Percentiles rank a stretch among this genome's conserved stretches.
These are phyloP conservation scores for Limonomyces culmigenus DNA, from an alignment of 1,284 basidiomycete genomes.

Conservation along the genomic window DNA sequence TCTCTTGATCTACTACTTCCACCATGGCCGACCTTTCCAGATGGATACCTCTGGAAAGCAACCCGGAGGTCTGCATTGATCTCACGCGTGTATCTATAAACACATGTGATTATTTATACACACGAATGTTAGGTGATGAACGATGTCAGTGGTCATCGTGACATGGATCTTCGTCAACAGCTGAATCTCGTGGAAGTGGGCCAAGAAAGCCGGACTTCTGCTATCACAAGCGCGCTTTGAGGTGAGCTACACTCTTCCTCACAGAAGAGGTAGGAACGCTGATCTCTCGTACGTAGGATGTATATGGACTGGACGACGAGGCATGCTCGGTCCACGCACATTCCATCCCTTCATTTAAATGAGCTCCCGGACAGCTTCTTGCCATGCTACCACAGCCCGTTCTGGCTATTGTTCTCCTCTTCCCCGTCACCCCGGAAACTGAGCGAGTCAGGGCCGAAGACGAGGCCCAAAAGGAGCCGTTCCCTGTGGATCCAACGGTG, in stretches of 20 bases:
- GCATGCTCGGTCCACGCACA: too few relatives aligned
- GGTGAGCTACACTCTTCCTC: constrained; percentile 76
- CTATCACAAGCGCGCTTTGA: constrained; percentile 41
- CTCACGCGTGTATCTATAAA: not conserved
- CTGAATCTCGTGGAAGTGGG: constrained; percentile 39
- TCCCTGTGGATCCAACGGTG: constrained; percentile 38
- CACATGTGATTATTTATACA: not conserved
- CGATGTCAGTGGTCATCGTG: constrained; percentile 16
- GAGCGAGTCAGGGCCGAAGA: constrained; percentile 37
- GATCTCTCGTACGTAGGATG: too few relatives aligned
- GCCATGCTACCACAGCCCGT: constrained; percentile 51
- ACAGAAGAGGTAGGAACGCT: constrained; percentile 33
- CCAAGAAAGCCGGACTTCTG: constrained; percentile 54
- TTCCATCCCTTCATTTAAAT: too few relatives aligned
- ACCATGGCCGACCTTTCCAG: too few relatives aligned
- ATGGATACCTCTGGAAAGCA: constrained; percentile 69
- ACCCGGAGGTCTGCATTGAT: constrained; percentile 42
- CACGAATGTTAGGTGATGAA: constrained; percentile 29
- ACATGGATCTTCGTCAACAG: not conserved
- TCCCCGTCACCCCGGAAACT: constrained; percentile 45
- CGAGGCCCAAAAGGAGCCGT: constrained; percentile 21
- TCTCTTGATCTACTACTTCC: too few relatives aligned
- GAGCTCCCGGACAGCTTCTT: constrained; percentile 24
- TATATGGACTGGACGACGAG: not conserved
- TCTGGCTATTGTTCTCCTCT: constrained; percentile 69